Base-by-base conservation (phyloP, 1,284 basidiomycete genomes). In the Cryptococcus hybrid region DNA sequence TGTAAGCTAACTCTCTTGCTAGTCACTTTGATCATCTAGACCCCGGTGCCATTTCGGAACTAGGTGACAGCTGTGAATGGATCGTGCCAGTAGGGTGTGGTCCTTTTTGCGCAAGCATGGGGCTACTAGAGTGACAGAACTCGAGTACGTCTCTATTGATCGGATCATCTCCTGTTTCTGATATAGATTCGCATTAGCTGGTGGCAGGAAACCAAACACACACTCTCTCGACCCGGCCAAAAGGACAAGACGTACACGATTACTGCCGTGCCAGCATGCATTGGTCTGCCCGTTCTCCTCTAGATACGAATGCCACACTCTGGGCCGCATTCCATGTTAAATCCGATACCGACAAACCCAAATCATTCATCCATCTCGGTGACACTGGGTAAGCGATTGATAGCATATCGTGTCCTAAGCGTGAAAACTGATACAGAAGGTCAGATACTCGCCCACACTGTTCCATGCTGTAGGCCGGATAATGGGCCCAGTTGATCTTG, bases 281-380 rank as follows among this genome's bases (percentile, higher is more conserved):
- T 65, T 81, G 80, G 81, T 78, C 78, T 2, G 80, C 78, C 2
- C 69, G 81, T 5, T 76, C 76, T 7, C 76, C 76, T 0, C 61
- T 77, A 1, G 80, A 81, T 59, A 80, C 79, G 37, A 82, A 82
- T 58, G 75, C 75, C 6, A 77, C 78, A 0, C 71, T 82, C 11
- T 82, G 80, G 78, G 65, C 72, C 5, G 75, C 71, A 0, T 80
- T 76, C 63, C 77, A 77, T 48, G 71, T 80, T 40, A 69, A 76
- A 52, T 72, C 67, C 8, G 52, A 69, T 52, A 65, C 61, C 7
- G 60, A 58, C 12, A 63, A 58, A 40, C 64, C 68, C 12, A 58
- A 63, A 11, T 71, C 71, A 12, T 78, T 80, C 69, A 79, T 80
- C 62, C 80, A 80, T 58, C 73, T 79, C 5, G 76, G 76, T 30